These are phyloP conservation scores for Sequoia sempervirens DNA, from an alignment of 75 land plant genomes.

Conservation along the genomic window DNA sequence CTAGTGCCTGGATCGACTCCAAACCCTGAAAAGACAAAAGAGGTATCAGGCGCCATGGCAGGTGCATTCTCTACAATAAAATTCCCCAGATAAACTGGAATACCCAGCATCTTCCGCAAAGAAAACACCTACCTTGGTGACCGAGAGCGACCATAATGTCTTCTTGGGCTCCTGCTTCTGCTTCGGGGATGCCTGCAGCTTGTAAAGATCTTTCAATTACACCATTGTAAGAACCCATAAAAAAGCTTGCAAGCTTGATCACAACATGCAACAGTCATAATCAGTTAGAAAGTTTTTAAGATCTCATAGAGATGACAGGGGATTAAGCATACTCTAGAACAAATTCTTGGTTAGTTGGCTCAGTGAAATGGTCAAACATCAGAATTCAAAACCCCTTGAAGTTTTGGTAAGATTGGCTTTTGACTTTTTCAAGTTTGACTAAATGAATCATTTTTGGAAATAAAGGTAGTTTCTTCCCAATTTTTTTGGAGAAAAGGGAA, in stretches of 20 bases:
- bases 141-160: constrained; percentile 52
- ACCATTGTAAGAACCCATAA: neutral
- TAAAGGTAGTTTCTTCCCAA: neutral
- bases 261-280: neutral
- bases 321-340: neutral
- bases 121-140: constrained; percentile 36
- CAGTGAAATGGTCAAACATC: neutral
- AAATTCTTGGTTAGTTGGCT: neutral
- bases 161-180: constrained; percentile 65
- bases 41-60: neutral
- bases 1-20: constrained; percentile 35
- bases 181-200: constrained; percentile 53
- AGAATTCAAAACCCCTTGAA: neutral
- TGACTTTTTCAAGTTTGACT: neutral
- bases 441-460: neutral
- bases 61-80: neutral
- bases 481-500: neutral
- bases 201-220: neutral
- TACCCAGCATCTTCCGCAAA: neutral
- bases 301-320: neutral
- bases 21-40: constrained; percentile 14
- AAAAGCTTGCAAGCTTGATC: neutral
- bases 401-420: neutral
- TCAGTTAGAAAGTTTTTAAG: neutral
- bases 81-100: neutral